Conservation (phyloP, 805 yeast species). For the Zygoascus flipseniorum region DNA sequence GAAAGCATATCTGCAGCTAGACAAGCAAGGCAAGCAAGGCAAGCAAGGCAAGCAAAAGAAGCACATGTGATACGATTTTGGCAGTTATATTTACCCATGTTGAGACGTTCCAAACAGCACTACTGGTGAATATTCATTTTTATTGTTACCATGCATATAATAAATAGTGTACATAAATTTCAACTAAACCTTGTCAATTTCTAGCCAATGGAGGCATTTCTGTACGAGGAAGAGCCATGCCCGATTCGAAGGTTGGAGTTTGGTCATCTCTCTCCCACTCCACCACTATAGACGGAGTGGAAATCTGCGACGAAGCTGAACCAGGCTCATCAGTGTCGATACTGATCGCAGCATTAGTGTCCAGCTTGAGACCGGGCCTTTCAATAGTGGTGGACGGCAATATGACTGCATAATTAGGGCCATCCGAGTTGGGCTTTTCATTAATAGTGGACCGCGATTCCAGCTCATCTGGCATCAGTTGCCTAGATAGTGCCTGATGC, state of each 20-base stretch:
- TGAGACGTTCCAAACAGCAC: no score
- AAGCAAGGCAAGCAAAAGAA: no score
- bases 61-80: no score
- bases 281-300: constrained; percentile 19
- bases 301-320: constrained; percentile 4
- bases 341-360: background rate
- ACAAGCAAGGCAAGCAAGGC: no score
- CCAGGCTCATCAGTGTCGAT: background rate
- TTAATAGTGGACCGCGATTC: background rate
- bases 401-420: background rate
- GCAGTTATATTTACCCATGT: no score
- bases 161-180: background rate
- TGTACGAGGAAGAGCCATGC: constrained; percentile 4
- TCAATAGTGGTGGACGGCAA: background rate
- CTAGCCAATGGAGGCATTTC: constrained; percentile 12
- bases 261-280: constrained; percentile 17
- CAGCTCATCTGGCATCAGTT: background rate
- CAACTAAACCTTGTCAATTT: background rate
- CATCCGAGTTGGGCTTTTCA: background rate
- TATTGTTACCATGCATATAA: constrained; percentile 3
- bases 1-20: no score
- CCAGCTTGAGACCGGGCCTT: background rate
- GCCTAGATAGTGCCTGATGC: background rate
- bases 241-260: background rate
- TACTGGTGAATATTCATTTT: background rate